Conservation (phyloP, 2,329 filamentous ascomycete species). For the Pseudocercospora pini-densiflorae region DNA sequence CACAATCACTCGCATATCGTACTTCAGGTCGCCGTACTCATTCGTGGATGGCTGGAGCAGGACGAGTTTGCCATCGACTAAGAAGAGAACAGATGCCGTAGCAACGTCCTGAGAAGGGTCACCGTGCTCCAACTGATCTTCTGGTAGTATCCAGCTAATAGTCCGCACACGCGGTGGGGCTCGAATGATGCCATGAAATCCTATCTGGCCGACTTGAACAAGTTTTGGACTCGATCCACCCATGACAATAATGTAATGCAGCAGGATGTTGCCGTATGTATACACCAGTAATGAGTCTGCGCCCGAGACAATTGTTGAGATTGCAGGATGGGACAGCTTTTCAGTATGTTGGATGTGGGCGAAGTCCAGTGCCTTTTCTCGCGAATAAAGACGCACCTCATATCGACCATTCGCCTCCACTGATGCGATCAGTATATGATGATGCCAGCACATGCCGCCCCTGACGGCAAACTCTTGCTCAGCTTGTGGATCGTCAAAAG, state of each 20-base stretch:
- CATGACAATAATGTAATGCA: conserved; percentile 87
- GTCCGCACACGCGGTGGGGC: conserved; percentile 91
- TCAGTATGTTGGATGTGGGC: conserved; percentile 76
- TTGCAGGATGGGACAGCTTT: conserved; percentile 80
- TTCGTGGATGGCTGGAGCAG: conserved; percentile 85
- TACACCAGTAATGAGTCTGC: conserved; percentile 96
- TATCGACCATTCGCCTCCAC: conserved; percentile 84
- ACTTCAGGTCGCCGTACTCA: conserved; percentile 84
- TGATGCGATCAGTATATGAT: conserved; percentile 90
- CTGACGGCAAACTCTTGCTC: conserved; percentile 92
- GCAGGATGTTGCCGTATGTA: conserved; percentile 93
- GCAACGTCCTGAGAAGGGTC: conserved; percentile 96
- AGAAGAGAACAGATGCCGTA: conserved; percentile 87
- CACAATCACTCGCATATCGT: conserved; percentile 96
- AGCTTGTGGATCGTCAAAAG: conserved; percentile 76
- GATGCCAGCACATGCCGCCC: conserved; percentile 98
- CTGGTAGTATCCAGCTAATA: conserved; percentile 93
- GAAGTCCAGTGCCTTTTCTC: conserved; percentile 78
- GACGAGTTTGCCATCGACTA: conserved; percentile 97
- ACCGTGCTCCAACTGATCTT: conserved; percentile 85
- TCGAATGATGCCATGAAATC: conserved; percentile 93
- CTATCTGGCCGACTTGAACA: conserved; percentile 96
- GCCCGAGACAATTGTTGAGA: conserved; percentile 84
- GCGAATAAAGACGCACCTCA: conserved; percentile 84
- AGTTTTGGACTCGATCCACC: conserved; percentile 70